These are phyloP conservation scores for Rusavskia elegans DNA, from an alignment of 495 filamentous ascomycete genomes.

Conservation along the genomic window DNA sequence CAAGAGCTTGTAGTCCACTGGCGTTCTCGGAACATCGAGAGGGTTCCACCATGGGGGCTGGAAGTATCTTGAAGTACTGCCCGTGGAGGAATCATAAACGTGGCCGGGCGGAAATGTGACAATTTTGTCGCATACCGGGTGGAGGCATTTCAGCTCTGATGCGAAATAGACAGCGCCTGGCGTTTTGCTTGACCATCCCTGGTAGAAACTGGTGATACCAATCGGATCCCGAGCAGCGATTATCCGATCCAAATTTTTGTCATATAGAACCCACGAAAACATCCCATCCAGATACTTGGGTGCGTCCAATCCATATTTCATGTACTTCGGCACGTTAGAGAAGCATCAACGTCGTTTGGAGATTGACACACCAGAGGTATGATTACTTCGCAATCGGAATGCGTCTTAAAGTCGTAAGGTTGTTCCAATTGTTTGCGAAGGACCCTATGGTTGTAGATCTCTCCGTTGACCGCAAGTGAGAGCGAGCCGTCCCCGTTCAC, in stretches of 20 bases:
- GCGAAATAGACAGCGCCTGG: conserved; percentile 86
- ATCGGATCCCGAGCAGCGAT: conserved; percentile 93
- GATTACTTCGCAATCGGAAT: conserved; percentile 96
- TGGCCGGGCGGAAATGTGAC: conserved; percentile 88
- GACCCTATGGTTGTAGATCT: conserved; percentile 98
- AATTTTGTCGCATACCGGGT: conserved; percentile 91
- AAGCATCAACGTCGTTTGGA: background rate
- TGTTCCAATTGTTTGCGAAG: conserved; percentile 68
- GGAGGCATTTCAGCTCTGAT: conserved; percentile 86
- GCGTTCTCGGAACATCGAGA: conserved; percentile 53
- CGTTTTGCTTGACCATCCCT: conserved; percentile 69
- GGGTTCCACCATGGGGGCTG: conserved; percentile 88
- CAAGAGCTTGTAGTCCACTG: conserved; percentile 66
- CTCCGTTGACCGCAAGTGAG: conserved; percentile 92
- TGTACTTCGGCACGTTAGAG: conserved; percentile 46
- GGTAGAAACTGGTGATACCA: conserved; percentile 93
- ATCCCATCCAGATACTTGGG: conserved; percentile 95
- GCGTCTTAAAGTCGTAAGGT: conserved; percentile 87
- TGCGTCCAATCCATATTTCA: conserved; percentile 80
- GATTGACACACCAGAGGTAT: conserved; percentile 67
- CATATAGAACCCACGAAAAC: conserved; percentile 98
- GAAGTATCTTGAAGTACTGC: conserved; percentile 69
- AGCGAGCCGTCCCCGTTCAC: conserved; percentile 80
- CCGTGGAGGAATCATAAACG: conserved; percentile 82
- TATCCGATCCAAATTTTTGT: conserved; percentile 78